Evolutionary conservation across 441 rosid genomes (phyloP), one percentile per base, ranked within the genome.

Genomic region (Manihot esculenta): DNA sequence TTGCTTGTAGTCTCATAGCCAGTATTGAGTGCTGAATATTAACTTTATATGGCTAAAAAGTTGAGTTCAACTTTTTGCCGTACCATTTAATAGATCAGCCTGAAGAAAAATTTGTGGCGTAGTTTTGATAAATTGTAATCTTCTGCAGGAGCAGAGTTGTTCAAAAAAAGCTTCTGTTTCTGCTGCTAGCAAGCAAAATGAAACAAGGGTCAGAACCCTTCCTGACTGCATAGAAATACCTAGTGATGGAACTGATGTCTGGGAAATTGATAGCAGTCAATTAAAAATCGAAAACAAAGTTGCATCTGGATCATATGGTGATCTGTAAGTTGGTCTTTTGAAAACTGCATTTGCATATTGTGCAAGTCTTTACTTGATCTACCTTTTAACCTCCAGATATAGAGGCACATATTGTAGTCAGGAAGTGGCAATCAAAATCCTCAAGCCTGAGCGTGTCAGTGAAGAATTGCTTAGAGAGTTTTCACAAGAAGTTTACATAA

Each of bases 391-490:
- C 56, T 77, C 62, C 86, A 95, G 98, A 77, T 92, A 83, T 79
- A 84, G 71, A 84, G 98, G 99, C 72, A 84, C 87, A 54, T 92
- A 87, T 74, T 91, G 91, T 64, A 89, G 97, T 85, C 99, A 95
- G 78, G 99, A 95, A 77, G 98, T 92, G 73, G 99, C 97, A 56
- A 81, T 95, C 78, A 95, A 95, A 81, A 74, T 92, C 57, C 86
- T 95, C 54, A 92, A 95, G 85, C 89, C 89, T 62, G 98, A 93
- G 80, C 84, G 81, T 77, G 91, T 88, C 64, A 86, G 84, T 48
- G 71, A 86, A 11, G 95, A 91, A 75, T 85, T 88, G 90, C 83
- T 91, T 67, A 81, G 87, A 72, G 97, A 92, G 79, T 95, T 95
- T 70, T 84, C 93, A 62, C 99, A 91, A 78, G 99, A 95, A 85